A percentile compares a stretch with the other conserved stretches of the same genome.
These are phyloP conservation scores for Ormosia emarginata DNA, from an alignment of 306 rosid species.

Conservation along the genomic window DNA sequence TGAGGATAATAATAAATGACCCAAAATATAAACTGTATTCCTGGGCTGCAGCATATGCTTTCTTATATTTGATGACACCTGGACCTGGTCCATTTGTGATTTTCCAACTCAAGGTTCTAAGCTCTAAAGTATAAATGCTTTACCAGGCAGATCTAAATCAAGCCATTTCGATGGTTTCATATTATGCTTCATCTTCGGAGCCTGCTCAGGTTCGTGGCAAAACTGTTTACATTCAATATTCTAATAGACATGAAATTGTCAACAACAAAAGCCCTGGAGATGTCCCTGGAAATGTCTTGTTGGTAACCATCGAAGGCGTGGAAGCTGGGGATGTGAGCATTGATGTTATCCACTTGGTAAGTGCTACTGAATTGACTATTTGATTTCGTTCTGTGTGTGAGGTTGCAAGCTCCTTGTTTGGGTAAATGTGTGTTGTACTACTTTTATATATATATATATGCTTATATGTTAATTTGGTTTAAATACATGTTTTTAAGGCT, in stretches of 20 bases:
- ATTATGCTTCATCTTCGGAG: slow-evolving; percentile 89
- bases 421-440: neutral
- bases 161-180: slow-evolving; percentile 91
- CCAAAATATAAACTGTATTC: neutral
- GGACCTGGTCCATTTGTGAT: neutral
- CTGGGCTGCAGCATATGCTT: neutral
- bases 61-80: neutral
- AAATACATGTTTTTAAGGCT: neutral
- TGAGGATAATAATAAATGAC: neutral
- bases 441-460: neutral
- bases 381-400: neutral
- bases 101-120: neutral
- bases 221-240: slow-evolving; percentile 88
- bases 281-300: slow-evolving; percentile 88
- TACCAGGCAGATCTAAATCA: slow-evolving; percentile 81
- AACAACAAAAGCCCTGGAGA: slow-evolving; percentile 95
- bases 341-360: slow-evolving; percentile 87
- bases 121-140: neutral
- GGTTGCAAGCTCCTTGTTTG: slow-evolving; percentile 8
- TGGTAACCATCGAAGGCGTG: slow-evolving; percentile 88
- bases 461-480: neutral
- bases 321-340: slow-evolving; percentile 97
- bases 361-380: slow-evolving; percentile 15
- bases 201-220: slow-evolving; percentile 93
- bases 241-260: slow-evolving; percentile 89